Base-by-base conservation (phyloP, 305 asterid species). In the Solanum hybrid region DNA sequence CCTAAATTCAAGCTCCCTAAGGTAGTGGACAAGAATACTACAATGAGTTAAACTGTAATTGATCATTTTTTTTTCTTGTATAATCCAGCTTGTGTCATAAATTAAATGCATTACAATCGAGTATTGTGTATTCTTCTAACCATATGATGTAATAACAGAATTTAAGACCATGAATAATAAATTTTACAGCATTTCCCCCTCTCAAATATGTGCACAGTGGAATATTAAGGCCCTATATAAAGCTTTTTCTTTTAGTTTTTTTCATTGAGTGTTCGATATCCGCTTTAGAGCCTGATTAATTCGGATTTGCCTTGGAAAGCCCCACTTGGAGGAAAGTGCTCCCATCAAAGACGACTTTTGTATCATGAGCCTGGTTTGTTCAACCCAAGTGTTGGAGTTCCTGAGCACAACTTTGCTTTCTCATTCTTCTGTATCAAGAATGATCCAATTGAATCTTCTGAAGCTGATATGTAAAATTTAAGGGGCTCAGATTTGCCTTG, bases 1-100 rank as follows among this genome's bases (percentile, higher is more conserved):
- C 98, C 98, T 77, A 95, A 91, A 82, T 97, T 94, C 95, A 95
- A 93, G 93, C 83, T 94, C 80, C 98, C 96, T 46, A 91, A 74
- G 86, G 88, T 33, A 74, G 94, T 92, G 90, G 90, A 90, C 84
- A 93, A 92, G 31, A 96, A 93, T 89, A 95, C 97, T 42, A 91
- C 90, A 76, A 89, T 95, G 97, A 94, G 91, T 89, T 96, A 37
- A 78, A 92, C 57, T 86, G 88, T 61, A 22, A 51, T 29, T 86
- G 24, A 24, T 28, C 35, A 5, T 61, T 74, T 35, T 36, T 40
- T 42, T 80, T 67, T 6, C 85, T 81, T 36, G 67, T 69, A 51
- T 89, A 46, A 16, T 64, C 51, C 51, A 31, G 36, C 71, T 39
- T 76, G 80, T 86, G 18, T 31, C 82, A 42, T 20, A 46, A 80